These are phyloP conservation scores for Pseudozyma tsukubaensis DNA, from an alignment of 1,284 basidiomycete species.

Conservation along the genomic window DNA sequence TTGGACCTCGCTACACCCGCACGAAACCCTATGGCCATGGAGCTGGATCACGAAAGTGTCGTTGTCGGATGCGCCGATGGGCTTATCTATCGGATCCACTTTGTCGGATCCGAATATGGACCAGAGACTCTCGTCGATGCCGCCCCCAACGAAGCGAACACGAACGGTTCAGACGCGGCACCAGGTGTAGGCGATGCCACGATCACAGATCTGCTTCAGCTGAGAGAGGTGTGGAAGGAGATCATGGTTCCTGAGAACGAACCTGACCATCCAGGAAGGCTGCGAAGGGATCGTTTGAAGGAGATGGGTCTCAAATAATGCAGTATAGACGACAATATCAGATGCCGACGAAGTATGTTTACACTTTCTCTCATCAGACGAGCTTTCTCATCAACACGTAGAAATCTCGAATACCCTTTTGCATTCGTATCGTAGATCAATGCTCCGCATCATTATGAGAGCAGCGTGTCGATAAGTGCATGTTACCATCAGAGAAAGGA, in stretches of 20 bases:
- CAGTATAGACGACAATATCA: background rate
- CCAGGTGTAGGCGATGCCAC: conserved; percentile 46
- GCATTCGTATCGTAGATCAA: too few relatives aligned
- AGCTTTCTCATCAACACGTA: too few relatives aligned
- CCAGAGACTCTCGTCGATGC: conserved; percentile 23
- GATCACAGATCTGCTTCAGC: conserved; percentile 50
- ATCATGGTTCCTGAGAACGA: conserved; percentile 53
- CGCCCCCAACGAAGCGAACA: background rate
- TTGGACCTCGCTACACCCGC: conserved; percentile 39
- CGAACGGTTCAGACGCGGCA: conserved; percentile 2
- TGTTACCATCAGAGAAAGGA: too few relatives aligned
- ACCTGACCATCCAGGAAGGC: conserved; percentile 45
- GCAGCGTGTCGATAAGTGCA: too few relatives aligned
- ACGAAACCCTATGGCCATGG: conserved; percentile 61
- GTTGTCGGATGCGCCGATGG: conserved; percentile 62
- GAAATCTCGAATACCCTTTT: too few relatives aligned
- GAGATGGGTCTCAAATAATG: conserved; percentile 42
- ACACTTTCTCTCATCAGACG: too few relatives aligned
- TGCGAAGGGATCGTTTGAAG: conserved; percentile 21
- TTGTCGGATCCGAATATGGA: conserved; percentile 52
- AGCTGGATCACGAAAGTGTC: conserved; percentile 58
- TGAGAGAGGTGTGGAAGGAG: conserved; percentile 57
- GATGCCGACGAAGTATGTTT: background rate
- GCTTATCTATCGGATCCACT: conserved; percentile 57
- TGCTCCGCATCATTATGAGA: too few relatives aligned